phyloP scores from a whole-genome alignment of 352 stramenopile genomes.

The Discostella stelligera region DNA sequence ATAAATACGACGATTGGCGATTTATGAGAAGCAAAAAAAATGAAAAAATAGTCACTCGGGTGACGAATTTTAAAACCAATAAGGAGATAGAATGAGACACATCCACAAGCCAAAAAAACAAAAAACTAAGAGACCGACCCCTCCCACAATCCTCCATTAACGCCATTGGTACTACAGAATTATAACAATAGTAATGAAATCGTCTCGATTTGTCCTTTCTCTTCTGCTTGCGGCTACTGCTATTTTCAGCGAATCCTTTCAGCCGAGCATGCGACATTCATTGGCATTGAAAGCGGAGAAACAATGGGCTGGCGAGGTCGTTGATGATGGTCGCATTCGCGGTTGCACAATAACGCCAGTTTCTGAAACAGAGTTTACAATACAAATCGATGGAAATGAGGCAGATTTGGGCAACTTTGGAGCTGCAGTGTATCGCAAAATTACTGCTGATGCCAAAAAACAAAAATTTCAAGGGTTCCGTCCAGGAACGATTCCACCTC shows the following conservation, averaged over 20 bases:
- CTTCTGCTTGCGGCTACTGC: slow-evolving; percentile 9
- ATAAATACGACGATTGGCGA: no score
- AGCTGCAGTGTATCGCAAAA: slow-evolving; percentile 74
- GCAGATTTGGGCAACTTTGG: slow-evolving; percentile 77
- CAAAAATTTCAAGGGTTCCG: slow-evolving; percentile 79
- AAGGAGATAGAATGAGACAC: no score
- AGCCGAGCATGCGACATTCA: not conserved
- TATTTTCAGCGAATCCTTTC: slow-evolving; percentile 20
- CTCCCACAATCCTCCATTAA: no score
- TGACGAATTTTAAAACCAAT: slow-evolving; percentile 17
- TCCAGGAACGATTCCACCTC: slow-evolving; percentile 76
- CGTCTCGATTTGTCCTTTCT: not conserved
- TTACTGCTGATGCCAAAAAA: slow-evolving; percentile 70
- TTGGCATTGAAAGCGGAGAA: slow-evolving; percentile 18
- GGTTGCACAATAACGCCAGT: slow-evolving; percentile 62
- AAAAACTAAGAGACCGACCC: no score
- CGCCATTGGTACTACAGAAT: not conserved
- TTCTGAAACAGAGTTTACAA: slow-evolving; percentile 66
- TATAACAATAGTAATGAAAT: not conserved
- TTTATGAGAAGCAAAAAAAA: not conserved
- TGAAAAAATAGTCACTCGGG: no score
- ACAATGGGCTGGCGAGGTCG: slow-evolving; percentile 68
- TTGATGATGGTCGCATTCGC: slow-evolving; percentile 56
- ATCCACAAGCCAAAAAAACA: no score
- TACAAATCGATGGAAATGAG: slow-evolving; percentile 74